These are phyloP conservation scores for Pleodorina starrii DNA, from an alignment of 139 green algal genomes.

Conservation along the genomic window DNA sequence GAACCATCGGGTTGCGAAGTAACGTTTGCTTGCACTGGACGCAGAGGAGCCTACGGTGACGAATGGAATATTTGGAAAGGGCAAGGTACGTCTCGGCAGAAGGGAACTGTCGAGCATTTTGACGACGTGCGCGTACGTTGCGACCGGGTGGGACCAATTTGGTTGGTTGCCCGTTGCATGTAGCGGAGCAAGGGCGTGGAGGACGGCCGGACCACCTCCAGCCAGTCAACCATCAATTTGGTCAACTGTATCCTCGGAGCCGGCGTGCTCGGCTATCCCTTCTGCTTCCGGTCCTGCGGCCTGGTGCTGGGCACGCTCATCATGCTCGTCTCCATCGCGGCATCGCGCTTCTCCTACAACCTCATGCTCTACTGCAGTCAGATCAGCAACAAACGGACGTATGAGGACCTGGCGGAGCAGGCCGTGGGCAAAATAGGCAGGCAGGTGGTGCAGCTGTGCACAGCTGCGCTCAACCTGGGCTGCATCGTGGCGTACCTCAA, in stretches of 20 bases:
- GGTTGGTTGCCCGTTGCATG: not conserved
- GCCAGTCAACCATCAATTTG: constrained; percentile 77
- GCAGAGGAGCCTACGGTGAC: not conserved
- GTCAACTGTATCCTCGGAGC: constrained; percentile 80
- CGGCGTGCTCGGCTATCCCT: constrained; percentile 78
- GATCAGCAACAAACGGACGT: constrained; percentile 71
- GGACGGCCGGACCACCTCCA: constrained; percentile 41
- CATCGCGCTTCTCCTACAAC: constrained; percentile 77
- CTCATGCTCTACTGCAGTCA: constrained; percentile 84
- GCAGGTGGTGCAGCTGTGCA: constrained; percentile 69
- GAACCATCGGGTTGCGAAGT: too few relatives aligned
- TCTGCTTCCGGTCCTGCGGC: constrained; percentile 74
- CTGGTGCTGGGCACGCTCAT: constrained; percentile 78
- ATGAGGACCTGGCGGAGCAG: constrained; percentile 79
- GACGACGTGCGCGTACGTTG: too few relatives aligned
- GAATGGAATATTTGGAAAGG: constrained; percentile 1
- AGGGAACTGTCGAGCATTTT: too few relatives aligned
- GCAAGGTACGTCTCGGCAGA: not conserved
- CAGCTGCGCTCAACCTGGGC: constrained; percentile 73
- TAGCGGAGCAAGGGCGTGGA: not conserved
- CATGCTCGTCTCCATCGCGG: constrained; percentile 76
- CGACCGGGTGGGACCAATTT: too few relatives aligned
- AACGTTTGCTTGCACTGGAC: too few relatives aligned
- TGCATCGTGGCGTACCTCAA: constrained; percentile 87
- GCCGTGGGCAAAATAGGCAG: constrained; percentile 59